Evolutionary conservation across 1,284 basidiomycete genomes (phyloP), one percentile per base, ranked within the genome.

Genomic region (Chiua sp.): DNA sequence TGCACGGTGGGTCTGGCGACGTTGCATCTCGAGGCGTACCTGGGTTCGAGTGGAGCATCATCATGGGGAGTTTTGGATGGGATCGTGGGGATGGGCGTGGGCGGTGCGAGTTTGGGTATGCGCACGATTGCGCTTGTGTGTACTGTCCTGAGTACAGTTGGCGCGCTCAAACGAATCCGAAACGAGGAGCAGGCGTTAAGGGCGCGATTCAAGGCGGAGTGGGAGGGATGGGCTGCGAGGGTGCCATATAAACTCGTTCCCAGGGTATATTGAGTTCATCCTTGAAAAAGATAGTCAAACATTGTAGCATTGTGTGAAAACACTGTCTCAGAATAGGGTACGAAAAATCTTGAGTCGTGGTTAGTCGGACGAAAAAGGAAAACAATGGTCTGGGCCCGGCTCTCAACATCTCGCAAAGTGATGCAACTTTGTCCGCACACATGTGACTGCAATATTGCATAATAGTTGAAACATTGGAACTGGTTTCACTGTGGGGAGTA

Each of bases 391-490:
- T n/a, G n/a, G n/a, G n/a, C n/a, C n/a, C n/a, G n/a, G n/a, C n/a
- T n/a, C n/a, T n/a, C n/a, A n/a, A n/a, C 39, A 67, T 73, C 35
- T 75, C 66, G 59, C 75, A 77, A 47, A 59, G 60, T 51, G 56
- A 59, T 28, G 65, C 62, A 39, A 80, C 84, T 63, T 80, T 79
- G 22, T 73, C 71, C n/a, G 82, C 83, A 68, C 86, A 87, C 32
- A 77, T 82, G 68, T 83, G 85, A 55, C 84, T 83, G 67, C 86
- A 87, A 59, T 81, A 87, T 77, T 73, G 65, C n/a, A n/a, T n/a
- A 82, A 79, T 47, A 75, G 78, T 20, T 73, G 77, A 59, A 78
- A 79, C 59, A 78, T 80, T 10, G 84, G 83, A n/a, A n/a, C n/a
- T n/a, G n/a, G n/a, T n/a, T n/a, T n/a, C 26, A 26, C 26, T 26